Percentiles rank a stretch among this genome's conserved stretches.
phyloP scores from a whole-genome alignment of 805 yeast species.

The Yamadazyma sp. region DNA sequence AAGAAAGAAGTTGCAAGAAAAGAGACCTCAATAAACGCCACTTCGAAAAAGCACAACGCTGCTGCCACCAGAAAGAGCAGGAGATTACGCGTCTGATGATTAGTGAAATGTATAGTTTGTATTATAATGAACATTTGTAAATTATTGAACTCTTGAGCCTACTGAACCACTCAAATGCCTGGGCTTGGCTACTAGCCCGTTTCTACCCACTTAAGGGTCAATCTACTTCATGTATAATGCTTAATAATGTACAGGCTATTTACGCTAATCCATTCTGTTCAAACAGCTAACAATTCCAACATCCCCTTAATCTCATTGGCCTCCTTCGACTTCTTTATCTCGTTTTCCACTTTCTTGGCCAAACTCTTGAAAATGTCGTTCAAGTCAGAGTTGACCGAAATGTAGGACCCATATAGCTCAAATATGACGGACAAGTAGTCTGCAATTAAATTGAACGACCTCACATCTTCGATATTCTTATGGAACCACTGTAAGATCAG shows the following conservation, averaged over 20 bases:
- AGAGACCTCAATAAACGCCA: too few species aligned
- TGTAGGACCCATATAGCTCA: constrained; percentile 72
- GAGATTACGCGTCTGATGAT: too few species aligned
- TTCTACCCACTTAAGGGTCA: too few species aligned
- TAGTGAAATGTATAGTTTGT: too few species aligned
- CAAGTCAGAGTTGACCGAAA: constrained; percentile 74
- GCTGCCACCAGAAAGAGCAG: too few species aligned
- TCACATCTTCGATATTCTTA: constrained; percentile 74
- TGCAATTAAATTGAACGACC: constrained; percentile 61
- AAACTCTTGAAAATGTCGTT: constrained; percentile 69
- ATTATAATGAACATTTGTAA: too few species aligned
- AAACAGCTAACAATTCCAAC: constrained; percentile 77
- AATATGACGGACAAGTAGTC: constrained; percentile 68
- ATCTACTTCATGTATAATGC: too few species aligned
- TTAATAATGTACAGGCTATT: constrained; percentile 10
- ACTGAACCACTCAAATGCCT: too few species aligned
- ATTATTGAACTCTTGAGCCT: too few species aligned
- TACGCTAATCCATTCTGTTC: too few species aligned
- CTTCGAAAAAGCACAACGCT: too few species aligned
- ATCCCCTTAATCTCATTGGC: constrained; percentile 91
- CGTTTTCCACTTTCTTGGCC: constrained; percentile 59
- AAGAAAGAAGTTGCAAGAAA: background rate
- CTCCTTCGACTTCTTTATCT: constrained; percentile 77
- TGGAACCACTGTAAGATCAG: constrained; percentile 85
- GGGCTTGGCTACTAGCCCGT: too few species aligned